These are phyloP conservation scores for Solanum dulcamara DNA, from an alignment of 257 asterid genomes.

Conservation along the genomic window DNA sequence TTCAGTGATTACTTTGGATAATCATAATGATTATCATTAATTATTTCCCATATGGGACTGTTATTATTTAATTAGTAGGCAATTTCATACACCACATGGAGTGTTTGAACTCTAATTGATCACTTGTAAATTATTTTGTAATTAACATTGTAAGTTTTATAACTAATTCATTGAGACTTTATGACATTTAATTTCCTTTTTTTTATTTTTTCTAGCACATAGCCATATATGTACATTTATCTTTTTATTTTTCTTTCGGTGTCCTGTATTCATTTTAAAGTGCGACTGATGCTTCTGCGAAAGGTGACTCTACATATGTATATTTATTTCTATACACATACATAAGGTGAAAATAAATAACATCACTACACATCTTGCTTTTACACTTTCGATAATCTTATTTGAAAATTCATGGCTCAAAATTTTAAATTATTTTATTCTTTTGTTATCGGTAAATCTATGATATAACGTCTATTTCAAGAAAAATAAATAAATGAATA, in stretches of 20 bases:
- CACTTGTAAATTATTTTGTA: not conserved
- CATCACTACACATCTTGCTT: not conserved
- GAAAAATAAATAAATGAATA: not conserved
- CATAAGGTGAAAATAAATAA: not conserved
- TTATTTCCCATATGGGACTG: not conserved
- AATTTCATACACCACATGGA: not conserved
- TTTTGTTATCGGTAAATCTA: not conserved
- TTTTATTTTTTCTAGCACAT: not conserved
- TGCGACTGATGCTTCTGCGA: not conserved
- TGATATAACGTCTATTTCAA: not conserved
- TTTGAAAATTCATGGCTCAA: not conserved
- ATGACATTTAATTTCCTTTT: not conserved
- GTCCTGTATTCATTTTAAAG: not conserved
- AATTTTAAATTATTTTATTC: not conserved
- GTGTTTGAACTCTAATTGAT: not conserved
- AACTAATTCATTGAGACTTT: not conserved
- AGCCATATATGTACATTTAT: not conserved
- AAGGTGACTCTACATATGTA: not conserved
- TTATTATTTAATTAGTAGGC: not conserved
- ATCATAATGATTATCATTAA: not conserved
- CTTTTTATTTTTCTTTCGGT: not conserved
- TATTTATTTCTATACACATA: not conserved
- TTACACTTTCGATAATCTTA: not conserved
- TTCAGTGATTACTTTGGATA: not conserved
- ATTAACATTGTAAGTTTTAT: not conserved